A percentile compares a stretch with the other conserved stretches of the same genome.
These are phyloP conservation scores for Backusella luteola DNA, from an alignment of 192 early-diverging fungal species.

Conservation along the genomic window DNA sequence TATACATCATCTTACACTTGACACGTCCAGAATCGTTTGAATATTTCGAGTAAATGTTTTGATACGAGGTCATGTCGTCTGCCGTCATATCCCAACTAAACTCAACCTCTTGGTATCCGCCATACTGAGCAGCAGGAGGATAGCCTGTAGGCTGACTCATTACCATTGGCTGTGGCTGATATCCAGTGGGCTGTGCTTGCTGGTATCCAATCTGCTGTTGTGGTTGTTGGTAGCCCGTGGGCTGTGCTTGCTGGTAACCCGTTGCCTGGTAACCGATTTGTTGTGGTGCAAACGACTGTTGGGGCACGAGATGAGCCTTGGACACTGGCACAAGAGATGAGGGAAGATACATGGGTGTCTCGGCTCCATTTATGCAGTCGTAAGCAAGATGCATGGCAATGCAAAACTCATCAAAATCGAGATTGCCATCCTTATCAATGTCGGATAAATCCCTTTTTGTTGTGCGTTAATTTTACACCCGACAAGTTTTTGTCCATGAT, in stretches of 20 bases:
- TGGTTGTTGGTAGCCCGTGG: slow-evolving; percentile 8
- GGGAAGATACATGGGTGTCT: slow-evolving; percentile 61
- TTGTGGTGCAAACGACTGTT: slow-evolving; percentile 15
- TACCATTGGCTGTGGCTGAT: slow-evolving; percentile 8
- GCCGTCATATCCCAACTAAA: slow-evolving; percentile 69
- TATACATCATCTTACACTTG: slow-evolving; percentile 27
- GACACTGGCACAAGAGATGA: slow-evolving; percentile 61
- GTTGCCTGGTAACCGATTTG: slow-evolving; percentile 37
- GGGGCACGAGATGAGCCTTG: slow-evolving; percentile 54
- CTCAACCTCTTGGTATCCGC: slow-evolving; percentile 29
- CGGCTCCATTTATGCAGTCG: slow-evolving; percentile 54
- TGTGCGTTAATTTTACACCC: too few species aligned
- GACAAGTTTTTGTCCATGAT: too few species aligned
- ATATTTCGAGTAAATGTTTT: slow-evolving; percentile 53
- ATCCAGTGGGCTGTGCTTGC: slow-evolving; percentile 42
- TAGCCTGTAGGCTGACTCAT: slow-evolving; percentile 26
- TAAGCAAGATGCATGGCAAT: slow-evolving; percentile 78
- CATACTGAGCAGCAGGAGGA: slow-evolving; percentile 7
- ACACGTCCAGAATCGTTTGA: slow-evolving; percentile 50
- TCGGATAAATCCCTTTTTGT: slow-evolving; percentile 68
- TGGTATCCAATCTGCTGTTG: slow-evolving; percentile 23
- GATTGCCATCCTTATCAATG: slow-evolving; percentile 78
- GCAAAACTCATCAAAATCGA: slow-evolving; percentile 85
- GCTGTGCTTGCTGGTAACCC: slow-evolving; percentile 30
- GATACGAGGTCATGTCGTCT: slow-evolving; percentile 54